Evolutionary conservation across 78 protist species (phyloP).

Genomic region (Cavenderia fasciculata): DNA sequence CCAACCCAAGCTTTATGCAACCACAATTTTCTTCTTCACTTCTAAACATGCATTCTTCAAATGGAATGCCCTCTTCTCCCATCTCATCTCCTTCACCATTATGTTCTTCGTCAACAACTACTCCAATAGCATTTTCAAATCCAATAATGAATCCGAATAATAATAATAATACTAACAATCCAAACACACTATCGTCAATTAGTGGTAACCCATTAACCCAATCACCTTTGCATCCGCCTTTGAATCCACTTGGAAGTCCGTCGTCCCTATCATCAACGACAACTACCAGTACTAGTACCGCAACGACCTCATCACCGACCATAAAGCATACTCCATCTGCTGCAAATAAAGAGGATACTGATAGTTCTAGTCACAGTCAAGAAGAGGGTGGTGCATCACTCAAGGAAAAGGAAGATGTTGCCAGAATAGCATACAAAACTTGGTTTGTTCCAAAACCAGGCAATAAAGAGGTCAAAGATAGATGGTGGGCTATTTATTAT

Average conservation of each 20-base stretch:
- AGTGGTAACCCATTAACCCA: too few species aligned
- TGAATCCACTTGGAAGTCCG: background rate
- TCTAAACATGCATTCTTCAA: too few species aligned
- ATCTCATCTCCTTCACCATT: background rate
- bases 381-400: background rate
- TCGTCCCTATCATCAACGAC: background rate
- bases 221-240: background rate
- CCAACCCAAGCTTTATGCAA: too few species aligned
- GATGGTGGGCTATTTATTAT: slow-evolving; percentile 63
- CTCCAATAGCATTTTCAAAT: background rate
- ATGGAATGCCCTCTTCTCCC: background rate
- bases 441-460: slow-evolving; percentile 60
- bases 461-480: slow-evolving; percentile 58
- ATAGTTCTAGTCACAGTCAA: background rate
- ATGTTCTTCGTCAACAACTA: background rate
- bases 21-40: too few species aligned
- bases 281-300: background rate
- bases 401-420: slow-evolving; percentile 61
- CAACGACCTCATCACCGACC: background rate
- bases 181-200: too few species aligned
- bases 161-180: background rate
- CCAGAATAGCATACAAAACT: slow-evolving; percentile 36
- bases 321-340: background rate
- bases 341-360: background rate
- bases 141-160: background rate